Evolutionary conservation across 2,329 filamentous ascomycete species (phyloP).

Genomic region (Lachnellula arida): DNA sequence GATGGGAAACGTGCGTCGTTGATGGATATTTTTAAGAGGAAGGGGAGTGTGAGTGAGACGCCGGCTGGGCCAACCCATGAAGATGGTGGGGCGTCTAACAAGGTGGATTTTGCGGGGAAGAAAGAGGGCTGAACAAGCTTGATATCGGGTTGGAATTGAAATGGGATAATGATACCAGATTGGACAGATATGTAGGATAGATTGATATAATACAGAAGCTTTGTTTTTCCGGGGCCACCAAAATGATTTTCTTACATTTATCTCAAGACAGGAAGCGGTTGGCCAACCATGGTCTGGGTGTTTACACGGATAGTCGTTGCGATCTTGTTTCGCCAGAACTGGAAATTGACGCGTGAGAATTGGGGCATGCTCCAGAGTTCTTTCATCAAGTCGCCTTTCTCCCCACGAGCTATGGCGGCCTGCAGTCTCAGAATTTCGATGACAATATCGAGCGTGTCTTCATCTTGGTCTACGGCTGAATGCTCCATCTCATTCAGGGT

Average conservation of each 20-base stretch:
- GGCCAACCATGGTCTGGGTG: neutral
- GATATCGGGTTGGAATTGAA: neutral
- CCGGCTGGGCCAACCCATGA: neutral
- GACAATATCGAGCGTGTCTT: constrained; percentile 28
- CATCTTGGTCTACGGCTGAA: constrained; percentile 27
- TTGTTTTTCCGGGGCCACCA: neutral
- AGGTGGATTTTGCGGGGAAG: constrained; percentile 5
- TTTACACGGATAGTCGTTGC: constrained; percentile 7
- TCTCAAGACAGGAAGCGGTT: neutral
- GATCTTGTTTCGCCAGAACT: constrained; percentile 24
- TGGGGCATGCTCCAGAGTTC: constrained; percentile 28
- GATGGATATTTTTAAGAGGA: constrained; percentile 18
- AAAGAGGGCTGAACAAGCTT: neutral
- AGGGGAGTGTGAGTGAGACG: neutral
- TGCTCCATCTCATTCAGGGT: constrained; percentile 31
- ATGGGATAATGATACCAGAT: neutral
- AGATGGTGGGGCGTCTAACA: constrained; percentile 2
- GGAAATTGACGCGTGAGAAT: constrained; percentile 22
- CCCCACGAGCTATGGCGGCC: constrained; percentile 11
- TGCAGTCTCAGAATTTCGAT: constrained; percentile 20
- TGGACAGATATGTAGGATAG: neutral
- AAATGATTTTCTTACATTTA: neutral
- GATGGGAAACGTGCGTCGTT: constrained; percentile 16
- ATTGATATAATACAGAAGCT: neutral
- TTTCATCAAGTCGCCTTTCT: constrained; percentile 18